A percentile compares a stretch with the other conserved stretches of the same genome.
These are phyloP conservation scores for Boletus vermiculosoides DNA, from an alignment of 768 basidiomycete genomes.

Conservation along the genomic window DNA sequence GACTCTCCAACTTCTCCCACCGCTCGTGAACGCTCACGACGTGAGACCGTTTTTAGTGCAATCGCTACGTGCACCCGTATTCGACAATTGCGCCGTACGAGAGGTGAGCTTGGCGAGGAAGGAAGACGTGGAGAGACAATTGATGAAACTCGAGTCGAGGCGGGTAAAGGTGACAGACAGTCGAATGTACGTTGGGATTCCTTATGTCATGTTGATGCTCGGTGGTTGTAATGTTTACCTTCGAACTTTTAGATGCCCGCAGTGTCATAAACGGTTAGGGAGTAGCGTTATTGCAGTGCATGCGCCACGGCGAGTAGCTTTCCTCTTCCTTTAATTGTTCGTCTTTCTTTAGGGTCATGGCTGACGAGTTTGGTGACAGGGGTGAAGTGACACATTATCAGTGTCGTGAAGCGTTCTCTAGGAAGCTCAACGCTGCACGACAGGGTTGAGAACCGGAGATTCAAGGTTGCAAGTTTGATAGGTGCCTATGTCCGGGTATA, in stretches of 20 bases:
- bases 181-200: constrained; percentile 69
- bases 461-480: background rate
- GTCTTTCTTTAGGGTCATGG: background rate
- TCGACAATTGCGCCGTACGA: constrained; percentile 67
- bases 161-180: constrained; percentile 89
- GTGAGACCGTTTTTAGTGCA: constrained; percentile 77
- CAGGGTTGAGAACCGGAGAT: constrained; percentile 9
- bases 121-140: constrained; percentile 68
- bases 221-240: background rate
- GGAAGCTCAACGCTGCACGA: constrained; percentile 44
- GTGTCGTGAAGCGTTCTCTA: constrained; percentile 83
- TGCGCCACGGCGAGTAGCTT: constrained; percentile 63
- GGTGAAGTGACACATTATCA: constrained; percentile 98
- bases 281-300: constrained; percentile 94
- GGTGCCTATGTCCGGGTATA: background rate
- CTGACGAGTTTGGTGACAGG: constrained; percentile 39
- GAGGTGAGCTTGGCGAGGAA: constrained; percentile 71
- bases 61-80: constrained; percentile 61
- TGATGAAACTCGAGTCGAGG: constrained; percentile 76
- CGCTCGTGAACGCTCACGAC: constrained; percentile 81
- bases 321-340: background rate
- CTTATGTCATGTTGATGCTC: background rate
- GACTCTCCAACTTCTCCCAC: constrained; percentile 84
- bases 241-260: constrained; percentile 68
- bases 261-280: constrained; percentile 92